Percentiles rank a stretch among this genome's conserved stretches.
Conservation (phyloP, 805 yeast species). For the Teunomyces stri region DNA sequence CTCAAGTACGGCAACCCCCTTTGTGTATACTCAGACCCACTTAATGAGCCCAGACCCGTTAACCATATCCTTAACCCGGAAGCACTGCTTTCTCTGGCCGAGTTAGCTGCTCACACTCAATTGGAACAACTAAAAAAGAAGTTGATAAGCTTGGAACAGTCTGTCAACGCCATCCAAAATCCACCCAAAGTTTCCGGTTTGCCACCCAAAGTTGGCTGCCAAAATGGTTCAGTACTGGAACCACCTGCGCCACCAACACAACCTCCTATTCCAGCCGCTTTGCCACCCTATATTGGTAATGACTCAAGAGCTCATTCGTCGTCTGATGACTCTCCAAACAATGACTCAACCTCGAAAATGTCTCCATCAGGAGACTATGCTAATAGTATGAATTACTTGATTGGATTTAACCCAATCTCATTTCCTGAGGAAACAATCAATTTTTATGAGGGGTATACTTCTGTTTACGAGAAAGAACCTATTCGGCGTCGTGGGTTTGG, state of each 20-base stretch:
- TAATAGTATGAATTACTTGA: not conserved
- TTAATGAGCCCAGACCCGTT: not conserved
- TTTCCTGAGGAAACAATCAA: constrained; percentile 29
- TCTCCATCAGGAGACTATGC: not conserved
- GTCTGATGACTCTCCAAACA: not conserved
- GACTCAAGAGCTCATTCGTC: not conserved
- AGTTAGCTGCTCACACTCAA: constrained; percentile 9
- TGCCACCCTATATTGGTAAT: not conserved
- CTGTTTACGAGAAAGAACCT: constrained; percentile 40
- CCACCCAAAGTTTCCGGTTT: not conserved
- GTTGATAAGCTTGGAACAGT: constrained; percentile 17
- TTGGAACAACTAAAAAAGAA: constrained; percentile 18
- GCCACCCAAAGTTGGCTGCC: not conserved
- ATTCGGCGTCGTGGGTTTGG: constrained; percentile 46
- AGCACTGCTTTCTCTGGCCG: not conserved
- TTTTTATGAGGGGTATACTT: constrained; percentile 36
- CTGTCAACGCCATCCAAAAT: constrained; percentile 9
- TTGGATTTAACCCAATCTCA: constrained; percentile 14
- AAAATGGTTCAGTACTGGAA: not conserved
- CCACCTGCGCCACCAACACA: not conserved
- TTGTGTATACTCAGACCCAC: constrained; percentile 17
- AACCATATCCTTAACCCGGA: constrained; percentile 1
- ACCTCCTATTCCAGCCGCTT: not conserved
- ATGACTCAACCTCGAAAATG: not conserved
- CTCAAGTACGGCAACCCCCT: constrained; percentile 22